Conservation (phyloP, 106 monocot genomes). For the Dioscorea alata region DNA sequence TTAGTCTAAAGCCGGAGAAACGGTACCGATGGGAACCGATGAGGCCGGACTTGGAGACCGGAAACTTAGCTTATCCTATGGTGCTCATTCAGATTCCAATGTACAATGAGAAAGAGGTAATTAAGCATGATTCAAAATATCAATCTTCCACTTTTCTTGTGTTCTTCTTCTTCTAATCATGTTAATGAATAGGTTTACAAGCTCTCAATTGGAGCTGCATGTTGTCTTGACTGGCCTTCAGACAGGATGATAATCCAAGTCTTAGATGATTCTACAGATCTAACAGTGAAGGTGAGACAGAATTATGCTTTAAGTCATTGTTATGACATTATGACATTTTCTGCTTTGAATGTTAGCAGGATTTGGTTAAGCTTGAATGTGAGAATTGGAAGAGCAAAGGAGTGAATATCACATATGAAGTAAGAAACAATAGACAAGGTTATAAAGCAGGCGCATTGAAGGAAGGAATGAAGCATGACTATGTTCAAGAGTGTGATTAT, state of each 20-base stretch:
- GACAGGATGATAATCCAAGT: constrained; percentile 59
- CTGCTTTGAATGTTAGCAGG: constrained; percentile 12
- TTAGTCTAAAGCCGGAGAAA: constrained; percentile 28
- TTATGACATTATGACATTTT: not conserved
- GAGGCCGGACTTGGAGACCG: constrained; percentile 21
- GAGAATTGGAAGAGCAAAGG: constrained; percentile 47
- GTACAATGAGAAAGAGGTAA: constrained; percentile 51
- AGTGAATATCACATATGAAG: constrained; percentile 54
- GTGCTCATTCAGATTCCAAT: constrained; percentile 37
- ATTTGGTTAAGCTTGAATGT: constrained; percentile 56
- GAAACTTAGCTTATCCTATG: constrained; percentile 16
- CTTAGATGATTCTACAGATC: constrained; percentile 67
- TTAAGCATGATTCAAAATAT: not conserved
- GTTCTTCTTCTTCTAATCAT: constrained; percentile 1
- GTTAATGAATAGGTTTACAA: constrained; percentile 39
- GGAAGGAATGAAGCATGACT: constrained; percentile 66
- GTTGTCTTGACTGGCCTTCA: constrained; percentile 41
- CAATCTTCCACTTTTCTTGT: not conserved
- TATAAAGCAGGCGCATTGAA: constrained; percentile 76
- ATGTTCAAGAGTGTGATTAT: constrained; percentile 51
- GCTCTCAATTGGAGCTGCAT: constrained; percentile 60
- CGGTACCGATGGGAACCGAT: constrained; percentile 29
- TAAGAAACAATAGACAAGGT: constrained; percentile 50
- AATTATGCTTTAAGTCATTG: too few species aligned
- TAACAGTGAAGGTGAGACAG: constrained; percentile 24